These are phyloP conservation scores for Pleomassaria siparia DNA, from an alignment of 2,329 filamentous ascomycete species.

Conservation along the genomic window DNA sequence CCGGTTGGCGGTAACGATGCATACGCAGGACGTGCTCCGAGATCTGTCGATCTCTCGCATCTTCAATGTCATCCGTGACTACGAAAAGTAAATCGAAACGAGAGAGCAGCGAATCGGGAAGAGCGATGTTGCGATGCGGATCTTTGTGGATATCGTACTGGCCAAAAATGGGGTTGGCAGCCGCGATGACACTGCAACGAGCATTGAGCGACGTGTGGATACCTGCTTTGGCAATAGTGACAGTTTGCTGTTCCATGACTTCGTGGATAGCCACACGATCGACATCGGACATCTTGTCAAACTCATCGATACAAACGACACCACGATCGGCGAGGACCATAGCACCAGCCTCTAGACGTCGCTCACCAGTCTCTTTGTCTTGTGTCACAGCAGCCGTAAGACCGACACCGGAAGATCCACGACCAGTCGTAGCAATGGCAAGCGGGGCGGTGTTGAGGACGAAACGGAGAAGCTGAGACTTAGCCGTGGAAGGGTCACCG, in stretches of 20 bases:
- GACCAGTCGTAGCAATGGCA: slow-evolving; percentile 94
- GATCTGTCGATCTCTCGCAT: slow-evolving; percentile 83
- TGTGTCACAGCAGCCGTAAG: slow-evolving; percentile 93
- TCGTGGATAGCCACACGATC: slow-evolving; percentile 98
- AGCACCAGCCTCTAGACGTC: slow-evolving; percentile 91
- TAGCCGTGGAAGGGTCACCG: slow-evolving; percentile 95
- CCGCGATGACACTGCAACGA: slow-evolving; percentile 92
- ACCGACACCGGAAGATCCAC: slow-evolving; percentile 96
- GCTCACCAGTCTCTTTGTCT: slow-evolving; percentile 96
- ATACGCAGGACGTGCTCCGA: slow-evolving; percentile 97
- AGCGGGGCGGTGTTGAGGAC: slow-evolving; percentile 95
- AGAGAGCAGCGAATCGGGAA: slow-evolving; percentile 92
- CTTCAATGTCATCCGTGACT: slow-evolving; percentile 97
- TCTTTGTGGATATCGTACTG: slow-evolving; percentile 99
- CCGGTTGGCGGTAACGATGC: slow-evolving; percentile 91
- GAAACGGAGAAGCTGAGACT: slow-evolving; percentile 96
- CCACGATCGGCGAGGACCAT: slow-evolving; percentile 98
- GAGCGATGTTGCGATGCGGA: slow-evolving; percentile 95
- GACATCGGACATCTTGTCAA: slow-evolving; percentile 99
- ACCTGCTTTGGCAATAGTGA: slow-evolving; percentile 97
- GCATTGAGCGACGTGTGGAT: slow-evolving; percentile 98
- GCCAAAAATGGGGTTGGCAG: slow-evolving; percentile 95
- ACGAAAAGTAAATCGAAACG: slow-evolving; percentile 99
- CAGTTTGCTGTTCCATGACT: slow-evolving; percentile 99
- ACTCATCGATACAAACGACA: slow-evolving; percentile 98